phyloP scores from a whole-genome alignment of 208 protist species.

The Entamoeba invadens region DNA sequence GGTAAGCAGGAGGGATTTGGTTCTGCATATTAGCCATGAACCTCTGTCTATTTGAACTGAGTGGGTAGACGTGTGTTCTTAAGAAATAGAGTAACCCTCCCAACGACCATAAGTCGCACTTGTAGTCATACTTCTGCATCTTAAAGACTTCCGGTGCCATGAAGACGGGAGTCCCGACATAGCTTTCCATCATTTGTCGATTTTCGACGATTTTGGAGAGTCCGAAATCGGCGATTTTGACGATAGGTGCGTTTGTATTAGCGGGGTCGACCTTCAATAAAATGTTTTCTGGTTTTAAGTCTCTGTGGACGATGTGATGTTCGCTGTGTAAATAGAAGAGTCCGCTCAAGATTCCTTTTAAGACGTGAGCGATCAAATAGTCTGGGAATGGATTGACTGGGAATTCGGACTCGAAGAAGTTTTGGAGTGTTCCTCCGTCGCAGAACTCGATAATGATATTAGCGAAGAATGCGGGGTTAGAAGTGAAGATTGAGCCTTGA shows the following conservation, averaged over 20 bases:
- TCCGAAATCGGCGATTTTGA: background rate
- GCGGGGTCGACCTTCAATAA: background rate
- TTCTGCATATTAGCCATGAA: background rate
- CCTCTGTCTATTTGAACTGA: background rate
- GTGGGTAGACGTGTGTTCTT: background rate
- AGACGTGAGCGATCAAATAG: background rate
- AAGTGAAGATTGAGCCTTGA: background rate
- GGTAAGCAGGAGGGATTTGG: background rate
- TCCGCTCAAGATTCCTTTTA: background rate
- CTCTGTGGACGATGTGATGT: background rate
- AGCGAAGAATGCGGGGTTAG: background rate
- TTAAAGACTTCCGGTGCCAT: conserved; percentile 21
- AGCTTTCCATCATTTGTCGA: background rate
- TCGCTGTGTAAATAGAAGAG: background rate
- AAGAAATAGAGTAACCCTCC: background rate
- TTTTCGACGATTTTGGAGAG: background rate
- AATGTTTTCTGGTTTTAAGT: conserved; percentile 1
- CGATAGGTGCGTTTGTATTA: background rate
- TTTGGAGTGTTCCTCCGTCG: background rate
- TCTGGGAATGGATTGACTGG: background rate
- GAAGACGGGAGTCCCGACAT: conserved; percentile 9
- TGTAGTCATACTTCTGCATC: background rate
- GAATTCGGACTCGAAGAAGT: background rate
- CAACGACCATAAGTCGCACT: background rate
- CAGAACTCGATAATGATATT: background rate